These are phyloP conservation scores for Verticillium longisporum DNA, from an alignment of 2,329 filamentous ascomycete genomes.

Conservation along the genomic window DNA sequence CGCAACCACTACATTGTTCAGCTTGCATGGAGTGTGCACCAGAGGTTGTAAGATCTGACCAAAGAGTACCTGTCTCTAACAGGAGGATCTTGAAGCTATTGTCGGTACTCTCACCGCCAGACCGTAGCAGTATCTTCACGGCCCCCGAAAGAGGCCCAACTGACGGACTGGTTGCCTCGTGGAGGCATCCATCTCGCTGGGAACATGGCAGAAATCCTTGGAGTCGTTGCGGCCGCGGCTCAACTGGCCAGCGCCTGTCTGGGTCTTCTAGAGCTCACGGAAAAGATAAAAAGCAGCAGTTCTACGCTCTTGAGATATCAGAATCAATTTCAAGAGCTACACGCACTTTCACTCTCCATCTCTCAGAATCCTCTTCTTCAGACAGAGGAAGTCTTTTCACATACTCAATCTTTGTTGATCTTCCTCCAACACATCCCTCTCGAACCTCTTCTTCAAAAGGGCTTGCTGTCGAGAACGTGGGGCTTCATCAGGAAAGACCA, in stretches of 20 bases:
- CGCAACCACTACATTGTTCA: not conserved
- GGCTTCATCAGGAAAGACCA: conserved; percentile 1
- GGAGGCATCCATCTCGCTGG: not conserved
- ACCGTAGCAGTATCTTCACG: not conserved
- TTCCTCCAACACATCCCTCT: conserved; percentile 10
- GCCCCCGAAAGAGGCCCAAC: not conserved
- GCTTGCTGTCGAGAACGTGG: not conserved
- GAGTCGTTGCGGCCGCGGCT: conserved; percentile 14
- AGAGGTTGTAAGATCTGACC: not conserved
- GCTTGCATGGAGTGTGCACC: not conserved
- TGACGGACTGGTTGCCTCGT: not conserved
- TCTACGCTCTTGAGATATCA: conserved; percentile 12
- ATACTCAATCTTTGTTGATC: conserved; percentile 9
- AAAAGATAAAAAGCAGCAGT: conserved; percentile 14
- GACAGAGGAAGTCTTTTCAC: conserved; percentile 10
- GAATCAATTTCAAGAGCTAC: conserved; percentile 14
- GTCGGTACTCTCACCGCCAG: not conserved
- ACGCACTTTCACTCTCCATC: conserved; percentile 11
- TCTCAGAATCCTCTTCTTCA: conserved; percentile 15
- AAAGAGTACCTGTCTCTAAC: not conserved
- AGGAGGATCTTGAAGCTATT: not conserved
- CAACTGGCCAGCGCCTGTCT: conserved; percentile 11
- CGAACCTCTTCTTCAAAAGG: not conserved
- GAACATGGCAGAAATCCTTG: conserved; percentile 16
- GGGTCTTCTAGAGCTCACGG: conserved; percentile 11